Evolutionary conservation across 1,284 basidiomycete genomes (phyloP), one percentile per base, ranked within the genome.

Genomic region (Sutorius eximius): DNA sequence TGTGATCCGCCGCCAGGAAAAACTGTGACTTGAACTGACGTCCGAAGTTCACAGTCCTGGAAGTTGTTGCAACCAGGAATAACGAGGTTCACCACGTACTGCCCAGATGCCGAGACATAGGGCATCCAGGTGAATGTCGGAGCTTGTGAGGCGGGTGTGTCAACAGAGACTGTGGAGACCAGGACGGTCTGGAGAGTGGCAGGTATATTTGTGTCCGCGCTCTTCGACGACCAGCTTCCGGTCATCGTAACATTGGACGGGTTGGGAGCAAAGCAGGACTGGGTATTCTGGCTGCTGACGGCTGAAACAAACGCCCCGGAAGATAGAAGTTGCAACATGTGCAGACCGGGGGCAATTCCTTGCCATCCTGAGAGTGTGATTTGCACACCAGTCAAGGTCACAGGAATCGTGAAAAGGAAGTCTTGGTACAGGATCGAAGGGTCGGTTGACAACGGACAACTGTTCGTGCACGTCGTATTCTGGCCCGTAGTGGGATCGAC

Each of bases 71-170:
- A 99, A 12, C 95, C 95, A 0, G 96, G 96, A 24, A 96, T 82
- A 55, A 91, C 80, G 52, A 98, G 70, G 71, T 87, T 89, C 61
- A 98, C 80, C 45, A 90, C 82, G 72, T 99, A 99, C 58, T 84
- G 76, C 37, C 94, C 97, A 2, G 91, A 82, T 18, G 91, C 87
- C 0, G 91, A 91, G 22, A 98, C 88, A 66, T 93, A 94, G 0
- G 95, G 93, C 71, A 85, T 82, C 86, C 93, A 98, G 0, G 91
- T 95, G 66, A 97, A 84, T 38, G 82, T 86, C 11, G 93, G 91
- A 16, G 81, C 81, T 41, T 81, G 70, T 0, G 81, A 68, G 4
- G 83, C 57, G 3, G 86, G 67, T 3, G 87, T 87, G 20, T 83
- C 86, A 41, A 89, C 86, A 41, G 79, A 68, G 20, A 94, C 82